Evolutionary conservation across 495 filamentous ascomycete genomes (phyloP), one percentile per base, ranked within the genome.

Genomic region (Aspergillus campestris): DNA sequence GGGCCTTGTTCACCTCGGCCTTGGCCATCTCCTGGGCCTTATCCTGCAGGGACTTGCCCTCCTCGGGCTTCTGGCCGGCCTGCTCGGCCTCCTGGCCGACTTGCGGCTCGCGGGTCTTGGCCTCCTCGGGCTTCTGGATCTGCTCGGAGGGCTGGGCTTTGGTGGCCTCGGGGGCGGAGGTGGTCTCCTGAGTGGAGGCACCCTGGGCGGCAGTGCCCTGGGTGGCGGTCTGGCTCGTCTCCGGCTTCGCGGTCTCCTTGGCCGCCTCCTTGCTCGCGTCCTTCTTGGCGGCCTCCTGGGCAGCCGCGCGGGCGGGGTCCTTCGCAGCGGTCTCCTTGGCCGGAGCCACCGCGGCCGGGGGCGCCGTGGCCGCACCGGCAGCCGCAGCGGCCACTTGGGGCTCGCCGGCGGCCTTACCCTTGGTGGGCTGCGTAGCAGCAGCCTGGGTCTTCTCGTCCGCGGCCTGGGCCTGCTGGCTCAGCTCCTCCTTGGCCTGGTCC

Each of bases 11-110:
- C 8, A 42, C 41, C 31, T 54, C 47, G 34, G 38, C 36, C 38
- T 50, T 50, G 30, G 47, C 51, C 4, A 28, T 27, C 31, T 52
- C 45, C 14, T 48, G 30, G 1, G 50, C 50, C 45, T 48, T 44
- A 42, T 38, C 41, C n/a, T 38, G 42, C 38, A 41, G 12, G 13
- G 40, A 30, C 40, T 52, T 45, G 42, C 37, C 45, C 34, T 52
- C 45, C 27, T 49, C 50, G 28, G 51, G 24, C 45, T 54, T 48
- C 12, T 47, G 14, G 7, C 33, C 37, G 9, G 48, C 44, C 6
- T 13, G 28, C 33, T 36, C 42, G 18, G 48, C 40, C 27, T 43
- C 41, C 13, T 49, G 40, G 8, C 31, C 48, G 29, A 41, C 32
- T 31, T 47, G 38, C 27, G 47, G 14, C 34, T 49, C 40, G 31